Base-by-base conservation (phyloP, 495 filamentous ascomycete species). In the Endocarpon pusillum region DNA sequence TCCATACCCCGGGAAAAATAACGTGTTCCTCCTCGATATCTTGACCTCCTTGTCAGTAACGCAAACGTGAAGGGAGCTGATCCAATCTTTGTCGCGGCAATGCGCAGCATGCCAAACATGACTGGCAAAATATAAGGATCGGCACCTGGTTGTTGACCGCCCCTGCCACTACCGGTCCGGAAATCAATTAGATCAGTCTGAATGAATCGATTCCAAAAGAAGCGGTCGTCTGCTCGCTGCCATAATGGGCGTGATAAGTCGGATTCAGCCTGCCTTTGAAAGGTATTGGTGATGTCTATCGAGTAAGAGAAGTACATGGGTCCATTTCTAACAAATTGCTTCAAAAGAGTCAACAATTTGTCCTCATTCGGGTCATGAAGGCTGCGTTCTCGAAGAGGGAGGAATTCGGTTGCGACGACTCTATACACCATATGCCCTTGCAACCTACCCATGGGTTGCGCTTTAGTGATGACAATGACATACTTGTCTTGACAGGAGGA, bases 251-350 rank as follows among this genome's bases (percentile, higher is more conserved):
- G 59, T 21, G 64, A 62, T 15, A 57, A 44, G 42, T 93, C 70
- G 16, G 65, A 58, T 36, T 82, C 70, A 1, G 82, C 68, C 55
- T 96, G 89, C 33, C 91, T 69, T 56, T 97, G 89, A 57, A 94
- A 91, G 52, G 67, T 81, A 59, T 87, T 94, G 31, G 89, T 97
- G 41, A 97, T 60, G 48, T 97, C 89, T 46, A 89, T 64, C 12
- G 84, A 82, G 61, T 97, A 97, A 29, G 89, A 94, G 52, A 96
- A 96, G 64, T 94, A 94, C 80, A 96, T 85, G 4, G 86, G 85
- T 0, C 79, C 78, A 3, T 68, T 73, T 46, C 80, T 80, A 33
- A 97, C 65, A 33, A 84, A 67, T 15, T 64, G 67, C 47, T 79
- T 80, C 32, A 96, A 64, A 10, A 96, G 58, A 10, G 66, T 59